phyloP scores from a whole-genome alignment of 1,139 yeast species.

The Hyphopichia khmerensis region DNA sequence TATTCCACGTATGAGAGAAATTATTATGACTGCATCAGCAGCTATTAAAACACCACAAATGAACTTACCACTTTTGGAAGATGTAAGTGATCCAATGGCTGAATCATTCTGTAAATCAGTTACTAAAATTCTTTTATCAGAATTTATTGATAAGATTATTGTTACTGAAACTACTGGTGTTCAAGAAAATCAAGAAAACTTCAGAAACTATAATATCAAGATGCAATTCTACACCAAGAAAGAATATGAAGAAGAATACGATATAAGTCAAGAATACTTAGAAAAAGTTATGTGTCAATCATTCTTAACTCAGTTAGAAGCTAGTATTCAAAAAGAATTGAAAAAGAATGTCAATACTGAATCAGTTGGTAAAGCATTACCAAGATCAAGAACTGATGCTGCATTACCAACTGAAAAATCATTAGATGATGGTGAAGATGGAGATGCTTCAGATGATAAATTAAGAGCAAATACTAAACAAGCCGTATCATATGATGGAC shows the following conservation, averaged over 20 bases:
- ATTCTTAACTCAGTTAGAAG: constrained; percentile 71
- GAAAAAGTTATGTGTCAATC: constrained; percentile 64
- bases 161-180: constrained; percentile 87
- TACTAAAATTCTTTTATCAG: constrained; percentile 81
- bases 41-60: constrained; percentile 96
- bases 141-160: constrained; percentile 78
- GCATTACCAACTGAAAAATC: constrained; percentile 29
- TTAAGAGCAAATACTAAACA: constrained; percentile 66
- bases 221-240: constrained; percentile 72
- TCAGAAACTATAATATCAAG: constrained; percentile 74
- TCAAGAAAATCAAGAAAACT: constrained; percentile 45
- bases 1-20: constrained; percentile 99
- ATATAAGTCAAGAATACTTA: constrained; percentile 75
- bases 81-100: constrained; percentile 82
- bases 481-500: constrained; percentile 90
- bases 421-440: constrained; percentile 45
- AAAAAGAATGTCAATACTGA: constrained; percentile 64
- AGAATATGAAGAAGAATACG: constrained; percentile 88
- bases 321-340: constrained; percentile 74
- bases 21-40: constrained; percentile 97
- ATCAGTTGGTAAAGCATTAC: constrained; percentile 71
- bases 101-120: constrained; percentile 92
- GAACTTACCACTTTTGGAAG: constrained; percentile 82
- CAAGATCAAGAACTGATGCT: constrained; percentile 51
- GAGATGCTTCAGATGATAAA: constrained; percentile 70